phyloP scores from a whole-genome alignment of 2,329 filamentous ascomycete genomes.

The Xylaria sp. region DNA sequence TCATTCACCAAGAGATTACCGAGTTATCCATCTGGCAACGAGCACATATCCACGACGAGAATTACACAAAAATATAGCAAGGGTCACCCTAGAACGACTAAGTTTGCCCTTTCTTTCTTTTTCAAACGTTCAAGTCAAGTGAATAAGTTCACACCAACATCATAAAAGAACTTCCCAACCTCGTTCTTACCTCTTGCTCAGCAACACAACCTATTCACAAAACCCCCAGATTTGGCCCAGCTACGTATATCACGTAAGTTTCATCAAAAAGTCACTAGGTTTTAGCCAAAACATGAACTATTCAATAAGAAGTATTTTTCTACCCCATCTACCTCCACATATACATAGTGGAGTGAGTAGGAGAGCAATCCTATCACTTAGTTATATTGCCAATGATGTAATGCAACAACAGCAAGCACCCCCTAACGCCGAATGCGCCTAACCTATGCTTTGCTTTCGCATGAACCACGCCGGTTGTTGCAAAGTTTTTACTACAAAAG shows the following conservation, averaged over 20 bases:
- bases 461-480: not conserved
- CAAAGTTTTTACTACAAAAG: not conserved
- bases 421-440: slow-evolving; percentile 8
- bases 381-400: slow-evolving; percentile 3
- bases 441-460: slow-evolving; percentile 15
- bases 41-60: not conserved
- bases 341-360: not conserved
- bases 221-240: not conserved
- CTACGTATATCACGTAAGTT: not conserved
- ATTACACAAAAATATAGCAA: not conserved
- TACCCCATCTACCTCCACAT: not conserved
- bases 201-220: not conserved
- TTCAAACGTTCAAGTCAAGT: not conserved
- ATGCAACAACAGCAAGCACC: slow-evolving; percentile 1
- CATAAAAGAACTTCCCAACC: not conserved
- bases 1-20: too few species aligned
- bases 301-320: not conserved
- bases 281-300: not conserved
- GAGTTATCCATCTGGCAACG: too few species aligned
- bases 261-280: not conserved
- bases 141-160: not conserved
- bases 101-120: not conserved
- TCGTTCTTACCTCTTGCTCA: not conserved
- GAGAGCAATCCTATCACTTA: not conserved
- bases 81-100: not conserved